phyloP scores from a whole-genome alignment of 2,329 filamentous ascomycete species.

The Fusarium buxicola region DNA sequence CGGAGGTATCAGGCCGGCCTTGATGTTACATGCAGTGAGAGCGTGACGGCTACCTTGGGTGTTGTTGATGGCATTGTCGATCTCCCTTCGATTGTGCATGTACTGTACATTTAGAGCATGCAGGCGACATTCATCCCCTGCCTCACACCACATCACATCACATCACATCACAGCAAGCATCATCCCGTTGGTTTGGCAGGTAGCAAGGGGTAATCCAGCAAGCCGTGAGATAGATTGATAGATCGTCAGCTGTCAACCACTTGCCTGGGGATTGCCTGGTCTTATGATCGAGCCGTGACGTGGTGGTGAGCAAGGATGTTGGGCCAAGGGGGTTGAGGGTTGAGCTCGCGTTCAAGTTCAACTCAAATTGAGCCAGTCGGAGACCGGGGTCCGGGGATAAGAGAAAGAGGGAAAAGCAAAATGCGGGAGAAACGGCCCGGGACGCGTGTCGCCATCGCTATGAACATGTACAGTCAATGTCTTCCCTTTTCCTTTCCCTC shows the following conservation, averaged over 20 bases:
- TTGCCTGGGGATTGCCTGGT: background rate
- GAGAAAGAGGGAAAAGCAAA: constrained; percentile 16
- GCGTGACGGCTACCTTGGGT: background rate
- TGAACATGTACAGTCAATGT: constrained; percentile 2
- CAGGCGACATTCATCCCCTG: constrained; percentile 20
- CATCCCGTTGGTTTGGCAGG: constrained; percentile 36
- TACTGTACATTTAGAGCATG: constrained; percentile 15
- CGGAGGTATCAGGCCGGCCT: constrained; percentile 19
- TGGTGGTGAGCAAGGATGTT: background rate
- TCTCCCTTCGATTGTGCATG: constrained; percentile 7
- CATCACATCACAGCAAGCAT: constrained; percentile 30
- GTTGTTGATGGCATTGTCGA: background rate
- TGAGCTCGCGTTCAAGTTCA: too few species aligned
- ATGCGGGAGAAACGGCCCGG: constrained; percentile 12
- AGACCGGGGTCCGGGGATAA: constrained; percentile 12
- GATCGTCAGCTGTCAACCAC: constrained; percentile 7
- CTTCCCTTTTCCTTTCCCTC: background rate
- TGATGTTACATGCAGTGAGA: background rate
- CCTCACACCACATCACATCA: constrained; percentile 31
- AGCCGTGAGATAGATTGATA: constrained; percentile 2
- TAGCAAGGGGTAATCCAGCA: constrained; percentile 28
- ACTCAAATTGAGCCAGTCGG: constrained; percentile 4
- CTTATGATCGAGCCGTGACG: constrained; percentile 39
- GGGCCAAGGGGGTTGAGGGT: too few species aligned
- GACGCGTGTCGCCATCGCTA: constrained; percentile 33